phyloP scores from a whole-genome alignment of 2,329 filamentous ascomycete genomes.

The Penicillium sp. region DNA sequence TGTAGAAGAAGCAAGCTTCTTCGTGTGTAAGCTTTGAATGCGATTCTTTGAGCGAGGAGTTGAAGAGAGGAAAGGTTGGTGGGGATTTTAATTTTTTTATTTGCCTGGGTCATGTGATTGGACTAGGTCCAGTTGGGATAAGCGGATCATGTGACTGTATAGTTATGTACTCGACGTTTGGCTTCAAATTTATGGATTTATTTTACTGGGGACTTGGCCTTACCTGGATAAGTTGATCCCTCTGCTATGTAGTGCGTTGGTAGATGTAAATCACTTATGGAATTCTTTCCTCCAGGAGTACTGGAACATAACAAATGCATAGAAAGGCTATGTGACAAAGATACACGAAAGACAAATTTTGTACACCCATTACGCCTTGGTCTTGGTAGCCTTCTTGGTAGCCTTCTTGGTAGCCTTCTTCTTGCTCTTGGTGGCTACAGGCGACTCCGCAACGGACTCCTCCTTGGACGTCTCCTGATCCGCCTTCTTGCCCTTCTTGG shows the following conservation, averaged over 20 bases:
- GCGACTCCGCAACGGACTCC: constrained; percentile 20
- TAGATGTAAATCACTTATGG: not conserved
- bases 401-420: constrained; percentile 29
- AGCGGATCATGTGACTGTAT: constrained; percentile 3
- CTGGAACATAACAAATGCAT: constrained; percentile 14
- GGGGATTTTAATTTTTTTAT: constrained; percentile 24
- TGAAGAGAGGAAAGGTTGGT: constrained; percentile 46
- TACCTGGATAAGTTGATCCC: too few species aligned
- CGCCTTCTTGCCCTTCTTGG: constrained; percentile 34
- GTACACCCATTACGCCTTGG: constrained; percentile 25
- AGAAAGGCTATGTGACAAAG: constrained; percentile 19
- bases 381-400: constrained; percentile 29
- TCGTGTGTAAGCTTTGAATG: constrained; percentile 98
- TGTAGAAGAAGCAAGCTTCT: constrained; percentile 44
- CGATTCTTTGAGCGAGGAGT: constrained; percentile 99
- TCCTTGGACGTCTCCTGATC: constrained; percentile 26
- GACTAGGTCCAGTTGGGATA: constrained; percentile 20
- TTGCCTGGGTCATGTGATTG: constrained; percentile 20
- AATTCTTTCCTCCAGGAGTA: not conserved
- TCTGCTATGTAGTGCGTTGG: not conserved
- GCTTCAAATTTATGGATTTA: not conserved
- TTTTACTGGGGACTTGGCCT: too few species aligned
- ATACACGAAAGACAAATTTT: constrained; percentile 18
- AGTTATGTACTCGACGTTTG: not conserved
- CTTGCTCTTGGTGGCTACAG: constrained; percentile 23